These are phyloP conservation scores for Rosa persica DNA, from an alignment of 306 rosid genomes.

Conservation along the genomic window DNA sequence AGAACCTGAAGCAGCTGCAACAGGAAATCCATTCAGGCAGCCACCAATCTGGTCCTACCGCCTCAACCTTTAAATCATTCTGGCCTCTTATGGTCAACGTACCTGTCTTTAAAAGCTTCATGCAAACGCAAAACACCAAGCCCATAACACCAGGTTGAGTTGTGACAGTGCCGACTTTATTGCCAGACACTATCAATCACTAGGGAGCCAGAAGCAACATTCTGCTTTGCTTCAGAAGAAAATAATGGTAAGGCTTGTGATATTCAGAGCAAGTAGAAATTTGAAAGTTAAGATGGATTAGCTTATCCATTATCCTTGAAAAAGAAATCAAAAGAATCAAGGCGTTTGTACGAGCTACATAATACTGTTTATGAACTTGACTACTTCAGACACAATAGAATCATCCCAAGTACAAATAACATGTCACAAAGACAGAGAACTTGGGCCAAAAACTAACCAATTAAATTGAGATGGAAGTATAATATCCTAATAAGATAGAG, in stretches of 20 bases:
- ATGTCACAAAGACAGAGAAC: neutral
- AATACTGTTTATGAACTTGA: conserved; percentile 76
- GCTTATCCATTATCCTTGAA: conserved; percentile 58
- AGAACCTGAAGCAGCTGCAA: conserved; percentile 56
- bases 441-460: neutral
- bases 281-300: conserved; percentile 19
- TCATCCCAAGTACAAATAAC: no score
- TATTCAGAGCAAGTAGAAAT: neutral
- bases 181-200: conserved; percentile 51
- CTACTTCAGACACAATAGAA: neutral
- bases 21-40: conserved; percentile 33
- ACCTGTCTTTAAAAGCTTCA: conserved; percentile 51
- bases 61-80: conserved; percentile 58
- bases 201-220: conserved; percentile 55
- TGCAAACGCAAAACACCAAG: conserved; percentile 73
- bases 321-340: conserved; percentile 60
- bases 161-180: conserved; percentile 62
- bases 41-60: conserved; percentile 61
- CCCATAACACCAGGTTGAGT: conserved; percentile 66
- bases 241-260: conserved; percentile 15
- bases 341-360: conserved; percentile 85
- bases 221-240: conserved; percentile 48
- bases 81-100: conserved; percentile 52
- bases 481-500: neutral
- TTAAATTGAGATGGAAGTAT: neutral